phyloP scores from a whole-genome alignment of 768 basidiomycete species.

The Rossbeevera mucosa region DNA sequence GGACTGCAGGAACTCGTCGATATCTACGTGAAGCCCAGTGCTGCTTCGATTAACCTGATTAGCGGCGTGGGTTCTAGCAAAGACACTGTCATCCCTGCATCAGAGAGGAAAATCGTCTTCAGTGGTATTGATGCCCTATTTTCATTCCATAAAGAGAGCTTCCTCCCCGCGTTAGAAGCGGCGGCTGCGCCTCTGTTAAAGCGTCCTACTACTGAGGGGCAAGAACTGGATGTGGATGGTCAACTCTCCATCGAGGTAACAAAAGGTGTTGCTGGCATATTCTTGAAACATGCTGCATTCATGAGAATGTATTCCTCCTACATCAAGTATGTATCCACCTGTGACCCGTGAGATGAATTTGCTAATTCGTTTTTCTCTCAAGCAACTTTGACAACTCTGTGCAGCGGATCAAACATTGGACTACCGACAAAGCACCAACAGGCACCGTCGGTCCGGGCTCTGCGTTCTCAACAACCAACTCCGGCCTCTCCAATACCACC shows the following conservation, averaged over 20 bases:
- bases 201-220: constrained; percentile 36
- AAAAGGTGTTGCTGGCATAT: constrained; percentile 79
- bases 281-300: constrained; percentile 92
- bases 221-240: constrained; percentile 63
- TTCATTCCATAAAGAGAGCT: constrained; percentile 89
- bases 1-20: constrained; percentile 91
- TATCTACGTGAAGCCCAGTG: constrained; percentile 89
- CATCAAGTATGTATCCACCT: constrained; percentile 69
- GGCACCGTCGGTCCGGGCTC: constrained; percentile 35
- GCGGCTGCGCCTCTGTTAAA: constrained; percentile 69
- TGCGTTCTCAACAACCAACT: constrained; percentile 49
- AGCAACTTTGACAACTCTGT: constrained; percentile 95
- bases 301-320: constrained; percentile 99
- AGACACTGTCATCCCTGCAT: constrained; percentile 79
- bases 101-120: constrained; percentile 90
- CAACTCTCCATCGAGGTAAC: constrained; percentile 71
- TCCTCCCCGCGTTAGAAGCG: constrained; percentile 83
- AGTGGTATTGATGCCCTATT: constrained; percentile 84
- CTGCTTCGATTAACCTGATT: constrained; percentile 62
- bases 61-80: constrained; percentile 67
- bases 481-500: constrained; percentile 52
- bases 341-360: constrained; percentile 1
- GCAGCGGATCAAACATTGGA: constrained; percentile 85
- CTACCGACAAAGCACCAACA: constrained; percentile 47
- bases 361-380: constrained; percentile 12